Conservation (phyloP, 2,329 filamentous ascomycete genomes). For the Ascomycota sp. region DNA sequence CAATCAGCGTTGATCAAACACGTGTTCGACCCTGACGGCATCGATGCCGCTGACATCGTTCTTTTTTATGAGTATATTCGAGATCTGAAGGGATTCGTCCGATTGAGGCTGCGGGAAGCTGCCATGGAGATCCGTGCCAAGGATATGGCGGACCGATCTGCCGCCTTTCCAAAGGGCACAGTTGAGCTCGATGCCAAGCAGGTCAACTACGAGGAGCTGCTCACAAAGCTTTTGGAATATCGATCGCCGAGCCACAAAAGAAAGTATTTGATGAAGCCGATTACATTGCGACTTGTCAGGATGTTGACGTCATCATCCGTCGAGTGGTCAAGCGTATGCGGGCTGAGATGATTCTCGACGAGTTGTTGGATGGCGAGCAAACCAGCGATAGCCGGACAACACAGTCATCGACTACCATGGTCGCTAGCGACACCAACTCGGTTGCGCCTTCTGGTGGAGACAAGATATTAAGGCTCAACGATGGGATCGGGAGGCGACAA, state of each 20-base stretch:
- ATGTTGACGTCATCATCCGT: conserved; percentile 27
- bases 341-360: conserved; percentile 34
- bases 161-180: conserved; percentile 28
- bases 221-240: conserved; percentile 24
- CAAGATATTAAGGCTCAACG: conserved; percentile 22
- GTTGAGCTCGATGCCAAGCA: conserved; percentile 27
- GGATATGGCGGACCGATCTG: conserved; percentile 28
- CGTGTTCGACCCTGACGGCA: conserved; percentile 48
- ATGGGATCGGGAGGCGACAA: conserved; percentile 26
- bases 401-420: conserved; percentile 11
- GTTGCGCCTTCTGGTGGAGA: conserved; percentile 10
- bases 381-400: conserved; percentile 13
- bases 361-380: conserved; percentile 29
- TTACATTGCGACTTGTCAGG: conserved; percentile 26
- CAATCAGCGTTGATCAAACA: conserved; percentile 74
- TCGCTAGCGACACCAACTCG: conserved; percentile 9
- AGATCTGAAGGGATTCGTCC: conserved; percentile 56
- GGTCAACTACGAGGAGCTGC: conserved; percentile 32
- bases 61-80: conserved; percentile 59
- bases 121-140: conserved; percentile 40
- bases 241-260: conserved; percentile 18
- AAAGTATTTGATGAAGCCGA: conserved; percentile 31
- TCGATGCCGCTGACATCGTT: conserved; percentile 49
- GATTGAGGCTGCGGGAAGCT: conserved; percentile 45
- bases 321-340: conserved; percentile 43